phyloP scores from a whole-genome alignment of 2,329 filamentous ascomycete genomes.

The Microcyclospora pomicola region DNA sequence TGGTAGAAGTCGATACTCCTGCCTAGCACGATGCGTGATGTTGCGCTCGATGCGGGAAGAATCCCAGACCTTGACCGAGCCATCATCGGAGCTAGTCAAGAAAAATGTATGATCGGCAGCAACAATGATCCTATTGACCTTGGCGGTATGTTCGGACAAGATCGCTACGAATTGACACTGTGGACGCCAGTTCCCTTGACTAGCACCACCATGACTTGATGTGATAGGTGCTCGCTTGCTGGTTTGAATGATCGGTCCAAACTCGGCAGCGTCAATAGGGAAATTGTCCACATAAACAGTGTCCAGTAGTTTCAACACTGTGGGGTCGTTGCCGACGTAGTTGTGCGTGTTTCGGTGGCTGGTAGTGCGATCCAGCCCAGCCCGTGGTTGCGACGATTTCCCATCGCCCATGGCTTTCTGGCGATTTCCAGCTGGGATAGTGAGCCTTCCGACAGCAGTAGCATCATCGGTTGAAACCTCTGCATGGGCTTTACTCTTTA shows the following conservation, averaged over 20 bases:
- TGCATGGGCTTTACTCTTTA: constrained; percentile 43
- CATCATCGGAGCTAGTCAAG: constrained; percentile 83
- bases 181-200: constrained; percentile 62
- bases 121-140: constrained; percentile 67
- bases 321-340: constrained; percentile 64
- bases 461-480: constrained; percentile 50
- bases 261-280: constrained; percentile 45
- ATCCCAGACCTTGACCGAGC: constrained; percentile 87
- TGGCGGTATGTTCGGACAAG: constrained; percentile 72
- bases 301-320: constrained; percentile 54
- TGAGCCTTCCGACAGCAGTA: constrained; percentile 52
- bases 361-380: constrained; percentile 6
- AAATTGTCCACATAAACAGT: constrained; percentile 63
- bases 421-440: constrained; percentile 30
- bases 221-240: constrained; percentile 38
- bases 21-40: constrained; percentile 71
- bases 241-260: constrained; percentile 69
- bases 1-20: constrained; percentile 63
- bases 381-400: constrained; percentile 12
- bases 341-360: constrained; percentile 43
- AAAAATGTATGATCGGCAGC: constrained; percentile 92
- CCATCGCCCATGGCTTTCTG: constrained; percentile 8
- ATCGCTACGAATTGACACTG: constrained; percentile 73
- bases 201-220: constrained; percentile 22
- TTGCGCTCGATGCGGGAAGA: constrained; percentile 80